These are phyloP conservation scores for Spergularia azorica DNA, from an alignment of 179 eudicot species.

Conservation along the genomic window DNA sequence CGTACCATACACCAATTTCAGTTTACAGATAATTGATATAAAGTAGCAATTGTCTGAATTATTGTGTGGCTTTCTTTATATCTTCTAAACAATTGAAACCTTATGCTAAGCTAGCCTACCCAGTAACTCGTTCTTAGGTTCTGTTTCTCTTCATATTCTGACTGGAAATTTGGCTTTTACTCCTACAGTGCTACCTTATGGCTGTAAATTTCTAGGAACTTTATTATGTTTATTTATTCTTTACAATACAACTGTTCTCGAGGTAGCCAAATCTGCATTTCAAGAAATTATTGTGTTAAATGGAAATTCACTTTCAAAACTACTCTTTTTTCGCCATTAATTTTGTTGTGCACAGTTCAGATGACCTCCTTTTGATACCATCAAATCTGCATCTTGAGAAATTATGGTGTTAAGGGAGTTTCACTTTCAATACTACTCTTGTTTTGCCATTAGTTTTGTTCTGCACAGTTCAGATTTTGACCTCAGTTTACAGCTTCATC, in stretches of 20 bases:
- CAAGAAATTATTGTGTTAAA: neutral
- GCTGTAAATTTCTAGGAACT: no score
- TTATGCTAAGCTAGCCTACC: neutral
- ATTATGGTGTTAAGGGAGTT: neutral
- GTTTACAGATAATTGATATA: neutral
- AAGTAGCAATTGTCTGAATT: neutral
- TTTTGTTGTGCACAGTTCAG: neutral
- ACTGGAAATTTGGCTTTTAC: neutral
- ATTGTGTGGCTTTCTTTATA: neutral
- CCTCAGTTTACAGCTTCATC: neutral
- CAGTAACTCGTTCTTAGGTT: neutral
- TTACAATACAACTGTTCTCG: no score
- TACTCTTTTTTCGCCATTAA: neutral
- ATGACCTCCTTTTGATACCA: neutral
- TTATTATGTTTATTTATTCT: no score
- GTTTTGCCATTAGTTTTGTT: neutral
- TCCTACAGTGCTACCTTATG: no score
- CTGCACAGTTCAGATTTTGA: neutral
- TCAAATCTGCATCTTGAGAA: neutral
- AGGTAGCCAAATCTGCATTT: neutral
- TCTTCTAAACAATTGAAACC: neutral
- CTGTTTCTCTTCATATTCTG: neutral
- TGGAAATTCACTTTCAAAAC: neutral
- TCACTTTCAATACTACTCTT: neutral
- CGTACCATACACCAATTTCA: neutral